Base-by-base conservation (phyloP, 1,284 basidiomycete species). In the Ceratobasidium sp. region DNA sequence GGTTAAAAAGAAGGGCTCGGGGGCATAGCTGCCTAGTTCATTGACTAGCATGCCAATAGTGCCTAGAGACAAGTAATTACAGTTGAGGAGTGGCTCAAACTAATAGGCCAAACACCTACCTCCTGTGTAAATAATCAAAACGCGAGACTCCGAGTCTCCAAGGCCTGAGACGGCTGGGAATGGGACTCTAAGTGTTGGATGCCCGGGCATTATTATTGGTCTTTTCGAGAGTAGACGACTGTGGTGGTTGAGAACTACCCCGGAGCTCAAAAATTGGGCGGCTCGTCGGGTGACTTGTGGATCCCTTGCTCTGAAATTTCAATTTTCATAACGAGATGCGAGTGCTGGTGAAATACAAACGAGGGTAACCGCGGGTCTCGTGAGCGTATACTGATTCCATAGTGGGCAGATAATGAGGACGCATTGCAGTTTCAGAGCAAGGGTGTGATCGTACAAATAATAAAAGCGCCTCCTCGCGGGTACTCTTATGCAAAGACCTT, bases 1-100 rank as follows among this genome's bases (percentile, higher is more conserved):
- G 7, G 92, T 93, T 77, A 97, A 85, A 82, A 96, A 96, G 78
- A 91, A 91, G 0, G 95, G 93, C 80, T 96, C 95, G 14, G 95
- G 93, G 15, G 93, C 92, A 81, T 96, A 96, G 64, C 95, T 78
- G 11, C 80, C 81, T 77, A 90, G 79, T 77, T 89, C 85, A 47
- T 91, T 89, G 47, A 92, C 87, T 51, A 95, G 90, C 94, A 95
- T 95, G 14, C 93, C 93, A 63, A 81, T 77, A 19, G 74, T 82
- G 82, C 51, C 54, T 67, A 44, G 11, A 62, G 22, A 60, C 67
- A 81, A 82, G 36, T 47, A 19, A 15, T 17, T n/a, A 36, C 50
- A n/a, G 7, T 24, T 47, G 56, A 27, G 36, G 36, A 41, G 36
- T 7, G 11, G 48, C 1, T 8, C 27, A 15, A 31, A 14, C 44